These are phyloP conservation scores for Groenewaldozyma auringiensis DNA, from an alignment of 1,139 yeast species.

Conservation along the genomic window DNA sequence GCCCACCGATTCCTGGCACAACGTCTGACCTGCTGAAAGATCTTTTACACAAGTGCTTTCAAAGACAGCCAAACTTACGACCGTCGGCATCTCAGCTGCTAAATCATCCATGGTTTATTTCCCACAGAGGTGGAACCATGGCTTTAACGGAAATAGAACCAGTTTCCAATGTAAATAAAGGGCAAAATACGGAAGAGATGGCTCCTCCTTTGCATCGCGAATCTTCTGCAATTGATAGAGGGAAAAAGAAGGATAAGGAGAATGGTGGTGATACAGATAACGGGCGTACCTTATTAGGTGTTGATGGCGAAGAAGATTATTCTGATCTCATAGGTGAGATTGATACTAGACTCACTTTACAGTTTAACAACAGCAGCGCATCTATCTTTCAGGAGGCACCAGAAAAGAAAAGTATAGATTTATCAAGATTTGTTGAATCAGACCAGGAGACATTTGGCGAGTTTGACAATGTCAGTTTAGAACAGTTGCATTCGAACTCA, in stretches of 20 bases:
- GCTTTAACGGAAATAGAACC: background rate
- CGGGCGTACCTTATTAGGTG: background rate
- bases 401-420: conserved; percentile 3
- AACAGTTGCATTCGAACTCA: conserved; percentile 4
- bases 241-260: background rate
- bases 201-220: background rate
- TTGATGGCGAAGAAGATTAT: conserved; percentile 19
- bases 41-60: conserved; percentile 69
- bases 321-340: conserved; percentile 26
- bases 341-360: conserved; percentile 17
- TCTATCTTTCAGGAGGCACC: background rate
- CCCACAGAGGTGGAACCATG: background rate
- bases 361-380: conserved; percentile 7
- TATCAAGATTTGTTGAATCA: conserved; percentile 1
- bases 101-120: conserved; percentile 53
- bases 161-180: background rate
- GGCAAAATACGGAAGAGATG: background rate
- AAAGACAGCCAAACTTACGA: conserved; percentile 60
- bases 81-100: conserved; percentile 49
- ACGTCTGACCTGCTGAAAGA: conserved; percentile 45
- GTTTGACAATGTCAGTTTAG: background rate
- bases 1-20: conserved; percentile 67
- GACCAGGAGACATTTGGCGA: background rate
- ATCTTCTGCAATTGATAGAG: background rate
- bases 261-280: background rate